Base-by-base conservation (phyloP, 2,329 filamentous ascomycete species). In the Calonectria crousiana region DNA sequence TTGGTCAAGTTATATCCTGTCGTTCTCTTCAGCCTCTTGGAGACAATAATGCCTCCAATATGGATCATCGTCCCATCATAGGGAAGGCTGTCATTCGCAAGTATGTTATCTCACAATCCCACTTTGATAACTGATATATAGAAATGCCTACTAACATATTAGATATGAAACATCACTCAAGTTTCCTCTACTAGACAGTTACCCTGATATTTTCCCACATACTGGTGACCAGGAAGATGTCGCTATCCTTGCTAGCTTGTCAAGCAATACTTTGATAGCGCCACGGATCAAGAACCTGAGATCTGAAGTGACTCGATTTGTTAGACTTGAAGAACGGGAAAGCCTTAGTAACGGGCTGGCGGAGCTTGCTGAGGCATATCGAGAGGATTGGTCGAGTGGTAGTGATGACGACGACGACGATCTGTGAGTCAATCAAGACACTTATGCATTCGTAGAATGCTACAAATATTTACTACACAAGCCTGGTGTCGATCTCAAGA, bases 321-420 rank as follows among this genome's bases (percentile, higher is more conserved):
- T 96, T 20, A 88, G 89, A 0, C 79, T 96, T 4, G 95, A 97
- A 74, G 96, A 98, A 81, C 90, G 96, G 52, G 97, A 99, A 84
- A 88, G 89, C 3, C 87, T 98, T n/a, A 91, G 92, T 58, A 97
- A 98, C 81, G 92, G 94, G 16, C 87, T 99, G 49, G 92, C 94
- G 30, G 93, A 94, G 74, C 92, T 98, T 80, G 93, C 94, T 1
- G 96, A 98, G 81, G 94, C 94, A 74, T 98, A 98, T 83, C 92
- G 95, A 78, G 95, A 97, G 75, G 95, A 95, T 1, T 98, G 95
- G 94, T 92, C 92, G 16, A 95, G 93, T 80, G 95, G 92, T 30
- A 93, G 91, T 72, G 94, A 95, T 78, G 89, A 92, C 11, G 93
- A 91, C 26, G 92, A 95, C 72, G 93, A 95, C 66, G 88, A 90